Conservation (phyloP, 306 rosid species). For the Astragalus membranaceus region DNA sequence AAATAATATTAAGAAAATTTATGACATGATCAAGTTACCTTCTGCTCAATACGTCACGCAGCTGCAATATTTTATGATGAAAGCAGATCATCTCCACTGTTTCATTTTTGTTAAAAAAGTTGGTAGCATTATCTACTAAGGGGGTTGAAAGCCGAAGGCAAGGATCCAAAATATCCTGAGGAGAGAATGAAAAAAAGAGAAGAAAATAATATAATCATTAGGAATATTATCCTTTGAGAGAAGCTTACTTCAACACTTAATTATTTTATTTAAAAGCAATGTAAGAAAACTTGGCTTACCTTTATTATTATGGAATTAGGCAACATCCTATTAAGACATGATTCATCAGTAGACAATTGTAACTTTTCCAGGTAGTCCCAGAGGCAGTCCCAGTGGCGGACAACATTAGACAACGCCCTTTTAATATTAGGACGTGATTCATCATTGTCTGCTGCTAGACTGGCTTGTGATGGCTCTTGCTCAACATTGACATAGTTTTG, state of each 20-base stretch:
- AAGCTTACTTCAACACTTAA: neutral
- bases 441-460: neutral
- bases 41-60: constrained; percentile 16
- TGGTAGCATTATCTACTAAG: neutral
- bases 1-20: neutral
- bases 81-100: neutral
- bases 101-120: neutral
- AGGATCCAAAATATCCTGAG: neutral
- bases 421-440: neutral
- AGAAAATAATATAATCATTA: neutral
- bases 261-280: neutral
- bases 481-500: neutral
- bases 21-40: constrained; percentile 21
- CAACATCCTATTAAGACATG: neutral
- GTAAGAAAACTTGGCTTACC: constrained; percentile 5
- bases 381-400: neutral
- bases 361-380: constrained; percentile 24
- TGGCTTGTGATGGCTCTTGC: constrained; percentile 7
- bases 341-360: neutral
- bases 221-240: neutral
- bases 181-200: neutral
- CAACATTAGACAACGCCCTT: no score
- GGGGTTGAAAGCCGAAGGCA: neutral
- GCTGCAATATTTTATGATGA: constrained; percentile 24
- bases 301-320: constrained; percentile 2